A percentile compares a stretch with the other conserved stretches of the same genome.
Conservation (phyloP, 164 flowering plant genomes). For the grape (Vitis vinifera) region DNA sequence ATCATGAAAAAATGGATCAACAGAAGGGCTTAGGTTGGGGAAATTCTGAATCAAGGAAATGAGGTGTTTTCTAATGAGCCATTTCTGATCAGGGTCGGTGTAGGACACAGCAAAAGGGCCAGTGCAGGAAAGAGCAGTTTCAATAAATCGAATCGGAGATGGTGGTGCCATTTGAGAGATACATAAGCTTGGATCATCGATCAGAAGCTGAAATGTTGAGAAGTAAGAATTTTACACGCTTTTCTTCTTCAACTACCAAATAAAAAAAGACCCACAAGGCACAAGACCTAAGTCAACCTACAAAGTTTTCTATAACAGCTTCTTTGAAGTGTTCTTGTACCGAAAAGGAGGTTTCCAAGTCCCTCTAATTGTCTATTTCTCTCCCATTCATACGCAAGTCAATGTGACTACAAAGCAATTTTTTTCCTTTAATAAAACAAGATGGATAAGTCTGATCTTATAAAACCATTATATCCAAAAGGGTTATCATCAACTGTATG, state of each 20-base stretch:
- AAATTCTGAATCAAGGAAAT: conserved; percentile 39
- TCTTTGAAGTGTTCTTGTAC: too few species aligned
- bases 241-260: background rate
- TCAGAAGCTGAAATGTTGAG: too few species aligned
- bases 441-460: too few species aligned
- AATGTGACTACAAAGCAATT: too few species aligned
- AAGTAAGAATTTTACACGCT: background rate
- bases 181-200: too few species aligned
- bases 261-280: conserved; percentile 1
- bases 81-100: conserved; percentile 44
- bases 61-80: conserved; percentile 50
- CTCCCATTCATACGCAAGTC: too few species aligned
- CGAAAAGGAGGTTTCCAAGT: too few species aligned
- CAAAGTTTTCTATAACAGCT: too few species aligned
- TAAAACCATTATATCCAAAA: too few species aligned
- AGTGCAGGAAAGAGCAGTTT: conserved; percentile 29
- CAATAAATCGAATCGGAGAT: conserved; percentile 32
- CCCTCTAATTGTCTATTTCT: too few species aligned
- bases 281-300: conserved; percentile 3
- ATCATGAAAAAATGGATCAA: conserved; percentile 42
- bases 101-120: conserved; percentile 42
- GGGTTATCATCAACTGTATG: too few species aligned
- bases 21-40: conserved; percentile 37
- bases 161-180: conserved; percentile 22
- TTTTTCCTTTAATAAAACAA: too few species aligned